Evolutionary conservation across 1,284 basidiomycete species (phyloP), one percentile per base, ranked within the genome.

Genomic region (Pascua guehoae): DNA sequence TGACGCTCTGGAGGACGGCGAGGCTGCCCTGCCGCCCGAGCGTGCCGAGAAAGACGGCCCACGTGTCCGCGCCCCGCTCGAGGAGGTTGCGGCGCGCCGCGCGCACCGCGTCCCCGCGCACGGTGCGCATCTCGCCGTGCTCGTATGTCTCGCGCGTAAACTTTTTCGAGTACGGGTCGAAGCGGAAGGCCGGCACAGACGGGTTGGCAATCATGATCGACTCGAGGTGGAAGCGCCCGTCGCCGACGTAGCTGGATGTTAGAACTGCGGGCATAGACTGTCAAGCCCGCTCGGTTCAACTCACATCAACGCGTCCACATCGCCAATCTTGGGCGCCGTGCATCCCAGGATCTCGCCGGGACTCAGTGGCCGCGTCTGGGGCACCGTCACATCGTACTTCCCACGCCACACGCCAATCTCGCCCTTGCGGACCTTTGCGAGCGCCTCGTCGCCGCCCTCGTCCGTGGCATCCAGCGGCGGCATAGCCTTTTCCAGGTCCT

Each of bases 171-270:
- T 98, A 99, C 5, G 96, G 96, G 70, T 98, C 96, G 77, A 98
- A 99, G 37, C 96, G 85, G 81, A 97, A 98, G 0, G 96, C 94
- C 12, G 95, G 92, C 18, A 98, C 84, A n/a, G 83, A 79, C 0
- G 96, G 96, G 74, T 99, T 99, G 37, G 92, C 92, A 60, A 99
- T 98, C 96, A 98, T 99, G 73, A 98, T 94, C 12, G 90, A 89
- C 76, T 99, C 96, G 15, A 98, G 83, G 72, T 98, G 96, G 80
- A 99, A 99, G 12, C 96, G 86, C 16, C 96, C 96, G 70, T 99
- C 96, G 18, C 96, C 96, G 37, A 99, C 84, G 75, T 98, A 99
- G 67, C 91, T 93, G 67, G 16, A 18, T 32, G 39, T 44, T 39
- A 42, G 40, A n/a, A 32, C 45, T 12, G 16, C 7, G 17, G 8